Evolutionary conservation across 352 stramenopile species (phyloP), one percentile per base, ranked within the genome.

Genomic region (Phytophthora litchii): DNA sequence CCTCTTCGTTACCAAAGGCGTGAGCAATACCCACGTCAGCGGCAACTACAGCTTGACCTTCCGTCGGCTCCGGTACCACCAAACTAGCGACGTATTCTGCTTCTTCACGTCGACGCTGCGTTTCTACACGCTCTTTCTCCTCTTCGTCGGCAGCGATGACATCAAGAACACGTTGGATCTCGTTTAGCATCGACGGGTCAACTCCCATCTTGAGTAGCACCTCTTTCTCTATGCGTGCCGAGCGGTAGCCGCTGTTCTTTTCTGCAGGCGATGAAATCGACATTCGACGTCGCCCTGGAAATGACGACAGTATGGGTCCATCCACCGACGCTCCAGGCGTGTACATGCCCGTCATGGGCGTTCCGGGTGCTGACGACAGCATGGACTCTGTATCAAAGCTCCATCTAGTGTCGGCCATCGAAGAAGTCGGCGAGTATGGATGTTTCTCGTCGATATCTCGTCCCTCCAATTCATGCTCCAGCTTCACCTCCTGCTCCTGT

Each of bases 141-240:
- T 78, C 69, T 64, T 90, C 76, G 16, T 87, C 74, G 0, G 78
- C 74, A 13, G 67, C 68, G 9, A 87, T 67, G 11, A 63, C 60
- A 37, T 91, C 79, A 21, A 91, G 60, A 17, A 89, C 71, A 42
- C 77, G 75, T 50, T 91, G 81, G 34, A 91, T 82, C 45, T 91
- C 81, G 20, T 66, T 73, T n/a, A 91, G 71, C 81, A 91, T 86
- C 23, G 75, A 76, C 35, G 79, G 74, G 32, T 84, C 76, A 20
- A 91, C 79, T 12, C 79, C 81, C 77, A 91, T 86, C 43, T 81
- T 83, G 4, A 89, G 62, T 52, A 91, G 58, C 42, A 91, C 81
- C 48, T 88, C 77, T 51, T 87, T 89, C 54, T 91, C 81, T 21
- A 91, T 91, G 13, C 80, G 78, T 9, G 77, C 81, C 10, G 81